These are phyloP conservation scores for Cupressus sempervirens DNA, from an alignment of 75 land plant genomes.

Conservation along the genomic window DNA sequence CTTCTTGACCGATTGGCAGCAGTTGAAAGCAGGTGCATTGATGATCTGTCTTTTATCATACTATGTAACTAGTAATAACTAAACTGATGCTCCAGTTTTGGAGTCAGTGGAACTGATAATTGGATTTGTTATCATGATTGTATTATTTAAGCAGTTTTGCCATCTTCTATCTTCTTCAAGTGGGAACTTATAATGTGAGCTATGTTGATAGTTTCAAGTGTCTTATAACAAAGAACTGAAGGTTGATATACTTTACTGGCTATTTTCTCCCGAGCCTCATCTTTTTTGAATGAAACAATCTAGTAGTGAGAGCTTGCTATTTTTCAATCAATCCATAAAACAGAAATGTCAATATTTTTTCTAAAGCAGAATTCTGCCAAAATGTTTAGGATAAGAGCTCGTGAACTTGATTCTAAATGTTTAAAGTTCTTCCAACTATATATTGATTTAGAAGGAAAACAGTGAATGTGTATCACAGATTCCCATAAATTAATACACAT, in stretches of 20 bases:
- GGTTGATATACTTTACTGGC: not conserved
- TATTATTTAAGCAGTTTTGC: not conserved
- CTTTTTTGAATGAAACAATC: not conserved
- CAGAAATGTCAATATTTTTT: not conserved
- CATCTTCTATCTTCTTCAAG: not conserved
- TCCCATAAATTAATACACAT: no score
- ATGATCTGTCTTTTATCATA: not conserved
- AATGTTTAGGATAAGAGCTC: not conserved
- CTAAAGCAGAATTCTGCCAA: not conserved
- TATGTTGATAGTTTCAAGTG: not conserved
- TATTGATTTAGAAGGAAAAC: no score
- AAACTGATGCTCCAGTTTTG: not conserved
- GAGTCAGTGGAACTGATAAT: not conserved
- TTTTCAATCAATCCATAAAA: not conserved
- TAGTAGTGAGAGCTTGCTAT: not conserved
- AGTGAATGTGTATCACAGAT: no score
- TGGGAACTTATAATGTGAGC: not conserved
- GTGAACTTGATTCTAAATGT: not conserved
- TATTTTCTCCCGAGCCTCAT: not conserved
- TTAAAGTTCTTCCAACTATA: not conserved
- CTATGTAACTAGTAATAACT: not conserved
- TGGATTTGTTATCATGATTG: not conserved
- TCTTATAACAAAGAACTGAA: not conserved
- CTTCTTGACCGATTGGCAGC: slow-evolving; percentile 74
- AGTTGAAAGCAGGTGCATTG: slow-evolving; percentile 44